Evolutionary conservation across 2,329 filamentous ascomycete species (phyloP).

Genomic region (Hymenoscyphus salicellus): DNA sequence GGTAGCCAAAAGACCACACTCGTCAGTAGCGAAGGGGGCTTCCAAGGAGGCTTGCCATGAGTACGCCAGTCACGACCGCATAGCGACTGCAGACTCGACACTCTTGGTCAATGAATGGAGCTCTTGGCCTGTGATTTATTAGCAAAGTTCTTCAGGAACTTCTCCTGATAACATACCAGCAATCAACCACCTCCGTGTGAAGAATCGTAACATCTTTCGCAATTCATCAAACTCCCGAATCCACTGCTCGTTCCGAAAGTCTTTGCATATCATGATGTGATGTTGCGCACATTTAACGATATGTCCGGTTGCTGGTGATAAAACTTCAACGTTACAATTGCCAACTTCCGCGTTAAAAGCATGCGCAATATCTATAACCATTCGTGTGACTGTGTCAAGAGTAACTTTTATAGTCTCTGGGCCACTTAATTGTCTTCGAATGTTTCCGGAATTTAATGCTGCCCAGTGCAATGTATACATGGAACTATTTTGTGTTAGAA

Average conservation of each 20-base stretch:
- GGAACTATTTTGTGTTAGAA: slow-evolving; percentile 9
- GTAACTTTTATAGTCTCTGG: slow-evolving; percentile 18
- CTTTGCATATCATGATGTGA: slow-evolving; percentile 20
- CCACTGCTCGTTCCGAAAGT: slow-evolving; percentile 21
- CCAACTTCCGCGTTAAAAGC: slow-evolving; percentile 20
- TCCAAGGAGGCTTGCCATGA: no score
- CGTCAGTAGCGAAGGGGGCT: no score
- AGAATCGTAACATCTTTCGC: slow-evolving; percentile 19
- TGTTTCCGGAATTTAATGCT: slow-evolving; percentile 10
- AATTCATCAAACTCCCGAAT: slow-evolving; percentile 23
- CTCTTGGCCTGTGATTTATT: slow-evolving; percentile 12
- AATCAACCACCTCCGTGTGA: slow-evolving; percentile 20
- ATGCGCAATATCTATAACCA: slow-evolving; percentile 26
- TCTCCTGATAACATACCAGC: slow-evolving; percentile 8
- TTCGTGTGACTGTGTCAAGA: slow-evolving; percentile 22
- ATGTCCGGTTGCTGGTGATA: slow-evolving; percentile 19
- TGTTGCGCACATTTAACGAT: slow-evolving; percentile 23
- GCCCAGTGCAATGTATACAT: slow-evolving; percentile 22
- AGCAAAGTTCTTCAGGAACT: background rate
- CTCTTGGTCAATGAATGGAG: slow-evolving; percentile 18
- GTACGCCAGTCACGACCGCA: slow-evolving; percentile 3
- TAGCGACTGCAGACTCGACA: slow-evolving; percentile 15
- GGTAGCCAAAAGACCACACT: no score
- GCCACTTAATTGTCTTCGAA: background rate
- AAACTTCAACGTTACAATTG: slow-evolving; percentile 13